Evolutionary conservation across 2,329 filamentous ascomycete genomes (phyloP).

Genomic region (Rhynchosporium agropyri): DNA sequence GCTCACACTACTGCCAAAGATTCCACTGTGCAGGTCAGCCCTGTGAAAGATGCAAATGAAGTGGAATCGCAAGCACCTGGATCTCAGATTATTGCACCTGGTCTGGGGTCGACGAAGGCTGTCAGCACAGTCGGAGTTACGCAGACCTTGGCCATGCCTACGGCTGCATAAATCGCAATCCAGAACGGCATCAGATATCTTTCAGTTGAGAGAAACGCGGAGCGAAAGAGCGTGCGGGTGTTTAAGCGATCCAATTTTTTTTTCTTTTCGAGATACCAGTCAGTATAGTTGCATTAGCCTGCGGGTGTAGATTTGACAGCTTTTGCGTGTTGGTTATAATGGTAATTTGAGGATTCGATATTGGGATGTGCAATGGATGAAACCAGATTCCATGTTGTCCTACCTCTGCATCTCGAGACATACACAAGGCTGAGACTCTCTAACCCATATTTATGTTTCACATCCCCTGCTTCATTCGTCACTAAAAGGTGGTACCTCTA

Average conservation of each 20-base stretch:
- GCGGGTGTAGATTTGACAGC: neutral
- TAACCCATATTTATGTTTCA: neutral
- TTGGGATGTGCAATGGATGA: neutral
- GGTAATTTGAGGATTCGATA: neutral
- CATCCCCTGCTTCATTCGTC: neutral
- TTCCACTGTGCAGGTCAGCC: neutral
- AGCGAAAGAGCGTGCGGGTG: neutral
- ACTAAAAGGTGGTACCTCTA: constrained; percentile 20
- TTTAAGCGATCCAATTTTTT: constrained; percentile 5
- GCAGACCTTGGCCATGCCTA: neutral
- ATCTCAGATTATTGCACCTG: neutral
- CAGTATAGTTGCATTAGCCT: neutral
- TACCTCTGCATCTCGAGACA: neutral
- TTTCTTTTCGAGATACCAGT: constrained; percentile 13
- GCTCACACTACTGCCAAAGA: neutral
- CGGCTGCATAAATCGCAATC: neutral
- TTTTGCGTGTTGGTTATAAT: neutral
- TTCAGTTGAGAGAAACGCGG: neutral
- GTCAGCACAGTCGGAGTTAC: constrained; percentile 11
- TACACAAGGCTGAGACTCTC: neutral
- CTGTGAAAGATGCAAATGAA: constrained; percentile 6
- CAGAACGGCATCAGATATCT: neutral
- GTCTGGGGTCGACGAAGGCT: constrained; percentile 3
- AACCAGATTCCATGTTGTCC: neutral
- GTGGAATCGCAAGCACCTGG: neutral